These are phyloP conservation scores for Silene noctiflora DNA, from an alignment of 179 eudicot genomes.

Conservation along the genomic window DNA sequence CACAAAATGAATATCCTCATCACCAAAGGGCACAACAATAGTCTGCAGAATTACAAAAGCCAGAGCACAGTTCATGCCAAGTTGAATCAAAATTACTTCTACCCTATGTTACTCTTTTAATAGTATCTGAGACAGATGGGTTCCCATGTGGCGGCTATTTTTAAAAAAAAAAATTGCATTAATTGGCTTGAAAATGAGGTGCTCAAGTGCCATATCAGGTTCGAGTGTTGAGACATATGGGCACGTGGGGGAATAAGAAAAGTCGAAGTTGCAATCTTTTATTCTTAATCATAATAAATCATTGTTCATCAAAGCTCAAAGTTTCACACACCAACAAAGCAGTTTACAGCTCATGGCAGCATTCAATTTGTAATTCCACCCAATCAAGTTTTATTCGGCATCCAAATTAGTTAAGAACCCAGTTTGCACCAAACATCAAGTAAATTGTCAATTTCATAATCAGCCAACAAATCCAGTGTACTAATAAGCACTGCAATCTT, in stretches of 20 bases:
- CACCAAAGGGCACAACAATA: slow-evolving; percentile 66
- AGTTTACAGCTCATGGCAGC: not conserved
- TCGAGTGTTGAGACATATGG: not conserved
- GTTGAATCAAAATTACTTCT: not conserved
- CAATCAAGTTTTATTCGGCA: not conserved
- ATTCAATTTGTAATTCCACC: not conserved
- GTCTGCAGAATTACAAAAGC: slow-evolving; percentile 49
- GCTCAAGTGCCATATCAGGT: not conserved
- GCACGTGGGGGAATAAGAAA: not conserved
- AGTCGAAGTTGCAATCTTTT: not conserved
- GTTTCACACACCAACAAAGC: not conserved
- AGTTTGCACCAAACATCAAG: not conserved
- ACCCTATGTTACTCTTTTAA: not conserved
- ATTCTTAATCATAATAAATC: not conserved
- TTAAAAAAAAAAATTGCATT: not conserved
- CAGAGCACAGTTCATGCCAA: not conserved
- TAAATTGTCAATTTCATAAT: not conserved
- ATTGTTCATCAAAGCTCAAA: not conserved
- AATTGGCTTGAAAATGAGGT: not conserved
- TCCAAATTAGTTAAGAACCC: not conserved
- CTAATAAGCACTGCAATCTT: not conserved
- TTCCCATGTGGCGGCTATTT: not conserved
- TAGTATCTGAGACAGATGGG: not conserved
- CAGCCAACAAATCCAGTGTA: not conserved
- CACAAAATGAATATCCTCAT: slow-evolving; percentile 81